Evolutionary conservation across 2,329 filamentous ascomycete genomes (phyloP), one percentile per base, ranked within the genome.

Genomic region (Calonectria crousiana): DNA sequence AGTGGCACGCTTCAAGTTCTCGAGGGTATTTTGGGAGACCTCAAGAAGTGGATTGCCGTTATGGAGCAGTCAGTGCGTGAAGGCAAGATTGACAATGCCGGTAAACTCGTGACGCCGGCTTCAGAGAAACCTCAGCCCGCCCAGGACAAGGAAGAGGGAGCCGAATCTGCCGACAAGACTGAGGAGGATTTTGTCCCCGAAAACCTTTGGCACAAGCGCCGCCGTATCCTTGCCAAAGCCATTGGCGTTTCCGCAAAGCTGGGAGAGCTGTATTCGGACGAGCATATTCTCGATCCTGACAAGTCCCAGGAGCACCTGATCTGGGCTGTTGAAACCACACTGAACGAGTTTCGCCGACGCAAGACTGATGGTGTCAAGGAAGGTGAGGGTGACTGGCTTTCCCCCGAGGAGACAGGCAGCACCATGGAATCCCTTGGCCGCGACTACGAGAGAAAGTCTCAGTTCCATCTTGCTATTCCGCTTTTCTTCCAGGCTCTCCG

Each of bases 401-500:
- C 86, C 2, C 88, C 91, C 0, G 90, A 94, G 74, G 91, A 96
- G 82, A 90, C 95, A 73, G 95, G 94, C n/a, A 93, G 90, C 4
- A 88, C 92, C 20, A 86, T 96, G 74, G 95, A 97, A 83, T 89
- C 94, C 16, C 89, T 98, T 30, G 96, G 91, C 23, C 90, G 93
- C 72, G 92, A 93, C 79, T 98, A 98, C 84, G 92, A 95, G 81
- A 89, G 90, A 64, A 92, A 91, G 78, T 91, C 93, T 56, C 92
- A 94, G 78, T 93, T 95, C 81, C 94, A 96, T 78, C 92, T 98
- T 2, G 94, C 96, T 8, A 90, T 96, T 28, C 95, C 96, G 4
- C 88, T 98, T 36, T 98, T 96, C 83, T 91, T 98, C 79, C 95
- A 97, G 81, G 95, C 96, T 8, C 88, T 98, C 41, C 90, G 92